phyloP scores from a whole-genome alignment of 768 basidiomycete genomes.

The Boletus edulis region DNA sequence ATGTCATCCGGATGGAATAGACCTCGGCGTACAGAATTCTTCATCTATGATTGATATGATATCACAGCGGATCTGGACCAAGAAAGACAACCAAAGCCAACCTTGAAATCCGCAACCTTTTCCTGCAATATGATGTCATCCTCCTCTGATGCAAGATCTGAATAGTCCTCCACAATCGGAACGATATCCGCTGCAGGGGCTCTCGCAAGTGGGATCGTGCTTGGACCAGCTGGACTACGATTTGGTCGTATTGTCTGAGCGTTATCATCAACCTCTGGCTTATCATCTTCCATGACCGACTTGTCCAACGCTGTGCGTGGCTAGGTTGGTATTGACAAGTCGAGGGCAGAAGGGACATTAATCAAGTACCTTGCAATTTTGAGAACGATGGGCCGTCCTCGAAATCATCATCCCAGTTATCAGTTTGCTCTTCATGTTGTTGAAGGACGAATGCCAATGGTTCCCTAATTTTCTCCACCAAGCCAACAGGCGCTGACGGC shows the following conservation, averaged over 20 bases:
- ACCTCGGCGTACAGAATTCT: constrained; percentile 67
- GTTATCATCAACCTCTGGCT: constrained; percentile 61
- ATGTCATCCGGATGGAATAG: constrained; percentile 91
- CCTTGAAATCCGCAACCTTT: constrained; percentile 85
- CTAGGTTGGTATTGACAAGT: not conserved
- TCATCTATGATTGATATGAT: constrained; percentile 45
- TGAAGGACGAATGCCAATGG: constrained; percentile 66
- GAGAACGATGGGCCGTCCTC: constrained; percentile 88
- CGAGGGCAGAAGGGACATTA: not conserved
- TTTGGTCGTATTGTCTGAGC: constrained; percentile 77
- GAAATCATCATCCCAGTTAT: constrained; percentile 99
- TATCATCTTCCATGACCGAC: constrained; percentile 54
- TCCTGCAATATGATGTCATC: constrained; percentile 67
- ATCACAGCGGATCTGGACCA: not conserved
- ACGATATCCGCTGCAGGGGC: constrained; percentile 60
- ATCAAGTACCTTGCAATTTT: constrained; percentile 61
- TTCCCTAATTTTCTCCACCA: constrained; percentile 42
- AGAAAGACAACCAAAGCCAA: constrained; percentile 26
- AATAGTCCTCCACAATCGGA: constrained; percentile 87
- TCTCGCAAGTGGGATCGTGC: constrained; percentile 52
- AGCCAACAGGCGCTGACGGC: constrained; percentile 24
- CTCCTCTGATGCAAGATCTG: constrained; percentile 80
- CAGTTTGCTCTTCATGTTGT: constrained; percentile 81
- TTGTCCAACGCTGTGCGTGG: constrained; percentile 57
- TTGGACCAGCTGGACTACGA: constrained; percentile 60